Evolutionary conservation across 2,329 filamentous ascomycete species (phyloP), one percentile per base, ranked within the genome.

Genomic region (Fusarium phyllophilum): DNA sequence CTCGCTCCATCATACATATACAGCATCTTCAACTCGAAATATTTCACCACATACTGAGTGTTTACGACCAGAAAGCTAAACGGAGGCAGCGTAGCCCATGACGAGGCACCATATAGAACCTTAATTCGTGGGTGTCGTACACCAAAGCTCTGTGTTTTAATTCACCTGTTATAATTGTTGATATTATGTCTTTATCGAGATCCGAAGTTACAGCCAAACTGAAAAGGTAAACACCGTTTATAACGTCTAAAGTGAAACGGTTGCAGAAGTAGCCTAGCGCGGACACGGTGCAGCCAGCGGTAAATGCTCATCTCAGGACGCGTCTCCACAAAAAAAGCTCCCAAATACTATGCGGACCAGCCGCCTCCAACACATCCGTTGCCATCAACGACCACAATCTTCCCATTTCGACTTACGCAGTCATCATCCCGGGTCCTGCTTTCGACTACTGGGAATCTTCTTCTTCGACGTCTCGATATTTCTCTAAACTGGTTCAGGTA

Each of bases 251-350:
- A 8, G 3, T 8, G 44, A 48, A n/a, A 56, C 24, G 38, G 34
- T 52, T 29, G 8, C 58, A 36, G 10, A 36, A 63, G 10, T 12
- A 59, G 61, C 17, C 56, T 75, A 75, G 72, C 51, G 45, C 29
- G 55, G 55, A 56, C 61, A 75, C 60, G 46, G 39, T 51, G 41
- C 42, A 55, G 26, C 26, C 15, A 41, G 38, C 44, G 48, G 67
- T 61, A 49, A 70, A 49, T 57, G 42, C 46, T 68, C 62, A 74
- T 55, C 58, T 73, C 46, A 57, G 52, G 42, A 49, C 67, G 60
- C 61, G 62, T 74, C 60, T 54, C 77, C 75, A 74, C 62, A 77
- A 77, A 78, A 78, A 78, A 78, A 78, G 77, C 75, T 78, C 66
- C 75, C 75, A 73, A 73, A 54, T 74, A 49, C 61, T 73, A 51